These are phyloP conservation scores for Oryza coarctata DNA, from an alignment of 176 grass and related monocot species.

Conservation along the genomic window DNA sequence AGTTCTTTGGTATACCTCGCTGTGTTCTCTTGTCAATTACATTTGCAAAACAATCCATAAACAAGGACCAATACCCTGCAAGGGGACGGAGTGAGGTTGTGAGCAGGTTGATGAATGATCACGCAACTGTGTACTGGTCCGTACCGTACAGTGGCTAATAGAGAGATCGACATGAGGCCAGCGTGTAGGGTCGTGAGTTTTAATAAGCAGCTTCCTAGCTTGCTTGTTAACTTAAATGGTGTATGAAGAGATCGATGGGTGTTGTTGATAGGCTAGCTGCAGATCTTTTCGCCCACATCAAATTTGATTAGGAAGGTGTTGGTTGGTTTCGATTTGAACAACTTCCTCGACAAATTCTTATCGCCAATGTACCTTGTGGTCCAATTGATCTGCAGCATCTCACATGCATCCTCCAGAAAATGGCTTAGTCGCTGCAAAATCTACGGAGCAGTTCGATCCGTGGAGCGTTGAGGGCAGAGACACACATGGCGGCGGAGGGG, in stretches of 20 bases:
- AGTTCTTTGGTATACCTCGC: too few relatives aligned
- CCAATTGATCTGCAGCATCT: constrained; percentile 2
- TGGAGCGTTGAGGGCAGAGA: neutral
- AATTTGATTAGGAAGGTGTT: constrained; percentile 31
- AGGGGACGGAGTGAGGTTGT: neutral
- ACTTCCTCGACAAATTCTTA: constrained; percentile 17
- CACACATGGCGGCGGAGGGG: neutral
- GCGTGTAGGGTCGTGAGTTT: constrained; percentile 35
- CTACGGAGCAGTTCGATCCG: too few relatives aligned
- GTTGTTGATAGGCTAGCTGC: neutral
- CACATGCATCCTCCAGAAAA: neutral
- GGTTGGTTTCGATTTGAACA: constrained; percentile 9
- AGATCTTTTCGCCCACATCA: constrained; percentile 10
- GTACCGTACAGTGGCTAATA: neutral
- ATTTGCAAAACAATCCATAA: neutral
- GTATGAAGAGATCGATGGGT: neutral
- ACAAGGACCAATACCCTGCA: neutral
- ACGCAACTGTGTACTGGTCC: neutral
- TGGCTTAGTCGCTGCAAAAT: too few relatives aligned
- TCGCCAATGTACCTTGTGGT: constrained; percentile 7
- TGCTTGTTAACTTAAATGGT: constrained; percentile 3
- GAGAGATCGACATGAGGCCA: constrained; percentile 22
- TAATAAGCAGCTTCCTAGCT: constrained; percentile 27
- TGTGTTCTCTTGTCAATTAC: neutral
- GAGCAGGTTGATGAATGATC: neutral